Base-by-base conservation (phyloP, 371 early-diverging fungal genomes). In the Apophysomyces elegans region DNA sequence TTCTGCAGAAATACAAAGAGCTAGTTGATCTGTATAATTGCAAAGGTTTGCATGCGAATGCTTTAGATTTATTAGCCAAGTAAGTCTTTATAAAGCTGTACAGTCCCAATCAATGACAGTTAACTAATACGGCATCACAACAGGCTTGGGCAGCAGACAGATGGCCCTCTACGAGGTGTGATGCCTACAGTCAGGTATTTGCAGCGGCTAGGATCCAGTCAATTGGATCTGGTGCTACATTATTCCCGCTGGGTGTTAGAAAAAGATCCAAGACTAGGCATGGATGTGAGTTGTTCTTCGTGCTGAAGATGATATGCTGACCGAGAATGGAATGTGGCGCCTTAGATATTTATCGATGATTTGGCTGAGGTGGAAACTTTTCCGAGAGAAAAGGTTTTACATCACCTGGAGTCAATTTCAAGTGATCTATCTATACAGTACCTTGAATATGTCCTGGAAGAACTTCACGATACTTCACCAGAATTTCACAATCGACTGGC, bases 1-100 rank as follows among this genome's bases (percentile, higher is more conserved):
- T 62, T 39, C 58, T 56, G 2, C 16, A 86, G 86, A 94, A 93
- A 79, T 90, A 90, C 70, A 78, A 83, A 44, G 96, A 96, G 72
- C 76, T 98, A 35, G 90, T 96, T 8, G 97, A 96, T 68, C 84
- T 96, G 56, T 98, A 95, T 75, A 87, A 90, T 41, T 91, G 93
- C 66, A 95, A 95, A 70, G 93, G 92, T 6, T 83, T 93, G 41
- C 96, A 96, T 73, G 85, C 86, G 35, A 90, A 92, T 65, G 96
- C 97, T 0, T 82, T 97, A 32, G 90, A 92, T 65, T 79, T 94
- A n/a, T 78, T 95, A 59, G 83, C 74, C 73, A 78, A 69, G 80
- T 76, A 76, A 54, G 47, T 43, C 58, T 41, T 8, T 13, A 1
- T 41, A 26, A 2, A 2, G 41, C 21, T 21, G 63, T 18, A 58